These are phyloP conservation scores for Paramyrothecium sp. DNA, from an alignment of 2,329 filamentous ascomycete genomes.

Conservation along the genomic window DNA sequence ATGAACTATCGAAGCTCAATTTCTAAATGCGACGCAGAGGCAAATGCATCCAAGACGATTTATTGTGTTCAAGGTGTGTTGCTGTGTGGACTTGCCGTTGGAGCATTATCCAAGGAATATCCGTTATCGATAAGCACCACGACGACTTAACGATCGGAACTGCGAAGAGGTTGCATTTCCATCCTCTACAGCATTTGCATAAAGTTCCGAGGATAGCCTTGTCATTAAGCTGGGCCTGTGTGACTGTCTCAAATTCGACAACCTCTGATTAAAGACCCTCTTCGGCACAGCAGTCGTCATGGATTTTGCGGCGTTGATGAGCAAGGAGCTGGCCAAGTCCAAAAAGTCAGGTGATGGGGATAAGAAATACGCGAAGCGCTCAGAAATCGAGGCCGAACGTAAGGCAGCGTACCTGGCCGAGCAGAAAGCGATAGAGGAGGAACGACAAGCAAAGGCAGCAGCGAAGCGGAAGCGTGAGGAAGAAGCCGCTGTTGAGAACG, in stretches of 20 bases:
- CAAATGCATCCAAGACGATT: too few relatives aligned
- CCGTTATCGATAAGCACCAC: conserved; percentile 16
- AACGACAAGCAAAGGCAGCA: conserved; percentile 66
- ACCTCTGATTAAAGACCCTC: too few relatives aligned
- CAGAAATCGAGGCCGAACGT: conserved; percentile 81
- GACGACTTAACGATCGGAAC: conserved; percentile 1
- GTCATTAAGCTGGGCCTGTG: too few relatives aligned
- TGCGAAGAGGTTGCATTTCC: conserved; percentile 6
- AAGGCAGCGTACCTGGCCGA: conserved; percentile 78
- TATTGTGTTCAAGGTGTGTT: conserved; percentile 1
- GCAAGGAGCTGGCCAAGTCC: conserved; percentile 84
- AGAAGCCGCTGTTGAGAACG: conserved; percentile 70
- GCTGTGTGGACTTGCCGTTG: background rate
- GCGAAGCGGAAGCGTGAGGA: conserved; percentile 90
- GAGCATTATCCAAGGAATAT: conserved; percentile 19
- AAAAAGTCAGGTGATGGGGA: conserved; percentile 49
- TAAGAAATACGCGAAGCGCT: conserved; percentile 82
- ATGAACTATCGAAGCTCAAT: too few relatives aligned
- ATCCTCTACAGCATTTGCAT: too few relatives aligned
- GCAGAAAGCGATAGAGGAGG: conserved; percentile 70
- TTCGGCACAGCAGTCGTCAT: too few relatives aligned
- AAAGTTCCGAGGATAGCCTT: too few relatives aligned
- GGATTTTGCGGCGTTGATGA: conserved; percentile 95
- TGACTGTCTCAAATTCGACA: too few relatives aligned
- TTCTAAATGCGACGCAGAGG: too few relatives aligned